Evolutionary conservation across 2,329 filamentous ascomycete genomes (phyloP), one percentile per base, ranked within the genome.

Genomic region (Trichoderma pleuroti): DNA sequence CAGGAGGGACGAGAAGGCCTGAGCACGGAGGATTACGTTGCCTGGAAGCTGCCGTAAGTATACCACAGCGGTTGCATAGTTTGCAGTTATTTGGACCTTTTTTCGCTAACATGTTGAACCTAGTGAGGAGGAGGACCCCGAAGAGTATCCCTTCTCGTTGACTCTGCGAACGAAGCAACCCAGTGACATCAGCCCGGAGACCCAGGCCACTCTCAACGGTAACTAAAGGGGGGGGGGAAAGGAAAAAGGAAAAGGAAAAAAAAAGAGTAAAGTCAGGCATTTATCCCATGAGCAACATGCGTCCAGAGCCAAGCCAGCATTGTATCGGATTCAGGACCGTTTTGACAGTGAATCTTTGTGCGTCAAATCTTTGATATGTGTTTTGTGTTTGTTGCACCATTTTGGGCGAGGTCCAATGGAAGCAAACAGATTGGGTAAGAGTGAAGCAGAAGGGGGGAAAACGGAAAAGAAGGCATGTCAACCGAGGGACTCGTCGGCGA

Each of bases 41-140:
- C 95, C 36, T 99, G 96, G 96, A 97, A 97, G 83, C 85, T 98
- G 71, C 96, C 95, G 92, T 98, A 88, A 92, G 94, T 94, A 28
- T 36, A 57, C 18, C 72, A 2, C 34, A 34, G 52, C 30, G 7
- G 39, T 21, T 21, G 8, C 34, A 18, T 30, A 10, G 21, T n/a
- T 54, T 26, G 8, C 7, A n/a, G 18, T 21, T 18, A 7, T 30
- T 12, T 42, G 5, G 34, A 54, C n/a, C n/a, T n/a, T 21, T 16
- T 52, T 30, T n/a, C 18, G 66, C 74, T 78, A 74, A 78, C 74
- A 71, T 42, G 26, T 14, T 62, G 6, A 3, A 46, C 74, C 72
- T 76, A 97, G 93, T 82, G 93, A 96, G 81, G 94, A 98, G 80
- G 96, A 98, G 84, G 96, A 98, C 76, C 89, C 92, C 0, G 95